A percentile compares a stretch with the other conserved stretches of the same genome.
Evolutionary conservation across 257 asterid species (phyloP).

Genomic region (Perilla frutescens): DNA sequence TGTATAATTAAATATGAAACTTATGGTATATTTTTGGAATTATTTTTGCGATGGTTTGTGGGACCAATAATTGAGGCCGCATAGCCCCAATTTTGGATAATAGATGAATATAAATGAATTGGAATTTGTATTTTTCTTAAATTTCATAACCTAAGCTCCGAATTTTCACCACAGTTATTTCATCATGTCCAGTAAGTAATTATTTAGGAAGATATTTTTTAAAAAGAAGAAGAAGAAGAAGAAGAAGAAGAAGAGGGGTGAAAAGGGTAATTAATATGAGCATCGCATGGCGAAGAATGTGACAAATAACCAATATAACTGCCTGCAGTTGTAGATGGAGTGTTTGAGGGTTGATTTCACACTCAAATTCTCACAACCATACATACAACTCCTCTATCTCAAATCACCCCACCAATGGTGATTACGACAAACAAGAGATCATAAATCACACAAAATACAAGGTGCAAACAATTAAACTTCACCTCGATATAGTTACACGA

Average conservation of each 20-base stretch:
- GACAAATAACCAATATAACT: conserved; percentile 65
- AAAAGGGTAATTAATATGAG: not conserved
- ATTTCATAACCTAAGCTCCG: too few relatives aligned
- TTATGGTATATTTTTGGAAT: conserved; percentile 25
- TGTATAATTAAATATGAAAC: not conserved
- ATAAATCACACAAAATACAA: too few relatives aligned
- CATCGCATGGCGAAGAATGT: conserved; percentile 28
- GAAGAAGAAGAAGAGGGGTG: too few relatives aligned
- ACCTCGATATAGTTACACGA: too few relatives aligned
- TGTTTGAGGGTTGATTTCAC: not conserved
- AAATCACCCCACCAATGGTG: too few relatives aligned
- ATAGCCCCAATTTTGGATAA: not conserved
- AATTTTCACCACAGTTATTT: too few relatives aligned
- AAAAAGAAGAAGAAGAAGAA: not conserved
- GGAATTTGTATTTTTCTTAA: too few relatives aligned
- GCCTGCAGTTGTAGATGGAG: conserved; percentile 20
- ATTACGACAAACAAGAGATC: too few relatives aligned
- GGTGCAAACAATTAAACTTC: too few relatives aligned
- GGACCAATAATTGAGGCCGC: conserved; percentile 40
- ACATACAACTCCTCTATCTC: not conserved
- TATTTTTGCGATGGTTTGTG: conserved; percentile 33
- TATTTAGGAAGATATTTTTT: too few relatives aligned
- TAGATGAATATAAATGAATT: too few relatives aligned
- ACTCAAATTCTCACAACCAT: conserved; percentile 26
- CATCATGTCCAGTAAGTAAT: too few relatives aligned